Evolutionary conservation across 2,329 filamentous ascomycete species (phyloP), one percentile per base, ranked within the genome.

Genomic region (Colletotrichum tropicale): DNA sequence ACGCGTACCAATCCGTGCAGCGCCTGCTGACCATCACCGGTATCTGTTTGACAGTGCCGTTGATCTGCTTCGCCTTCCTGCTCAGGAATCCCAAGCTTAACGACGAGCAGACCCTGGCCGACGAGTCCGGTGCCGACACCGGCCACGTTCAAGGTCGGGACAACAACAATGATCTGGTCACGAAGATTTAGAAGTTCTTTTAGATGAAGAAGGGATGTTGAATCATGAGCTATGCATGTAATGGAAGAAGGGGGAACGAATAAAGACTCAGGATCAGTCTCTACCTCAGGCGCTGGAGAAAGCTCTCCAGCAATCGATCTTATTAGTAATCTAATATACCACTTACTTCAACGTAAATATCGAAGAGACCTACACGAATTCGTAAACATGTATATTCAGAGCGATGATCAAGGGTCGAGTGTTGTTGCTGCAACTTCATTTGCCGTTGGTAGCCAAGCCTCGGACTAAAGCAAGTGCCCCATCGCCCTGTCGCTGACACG

Each of bases 51-150:
- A 88, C 85, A 66, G 83, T 89, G 34, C 88, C 88, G 28, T 84
- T 89, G 26, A 87, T 89, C 34, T 83, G 74, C 2, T 88, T 89
- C 66, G 85, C 87, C 3, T 52, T 85, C 12, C 79, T 80, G 70
- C 80, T 88, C 72, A 84, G 87, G 70, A 88, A 89, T 80, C 87
- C 87, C 48, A 85, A 84, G 79, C 83, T 89, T 66, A 88, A 84
- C 70, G 80, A 87, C 55, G 64, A 85, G 70, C 88, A 89, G 82
- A 88, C 84, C 6, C 77, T 88, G 78, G 86, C 83, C 24, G 82
- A 83, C 72, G 81, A 80, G 24, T 24, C 60, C 8, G 52, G 61
- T 24, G 38, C 52, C 18, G 48, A 52, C 15, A 62, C n/a, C 10
- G n/a, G 21, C 12, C 70, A 43, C 16, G 43, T 69, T 8, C n/a